Evolutionary conservation across 257 asterid species (phyloP), one percentile per base, ranked within the genome.

Genomic region (Lycium ferocissimum): DNA sequence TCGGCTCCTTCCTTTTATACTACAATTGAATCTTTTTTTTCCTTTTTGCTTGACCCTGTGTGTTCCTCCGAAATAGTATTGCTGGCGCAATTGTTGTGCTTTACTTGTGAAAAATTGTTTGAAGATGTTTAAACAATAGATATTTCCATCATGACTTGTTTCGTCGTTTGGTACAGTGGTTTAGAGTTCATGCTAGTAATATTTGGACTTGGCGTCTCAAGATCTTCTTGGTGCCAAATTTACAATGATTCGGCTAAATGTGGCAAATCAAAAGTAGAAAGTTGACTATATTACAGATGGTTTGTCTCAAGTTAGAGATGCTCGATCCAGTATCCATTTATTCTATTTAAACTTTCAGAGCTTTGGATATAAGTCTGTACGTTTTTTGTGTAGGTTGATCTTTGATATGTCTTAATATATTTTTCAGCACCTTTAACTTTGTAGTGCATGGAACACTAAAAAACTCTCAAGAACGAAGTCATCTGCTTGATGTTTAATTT

Each of bases 101-200:
- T 71, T 40, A 71, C 47, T 71, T 40, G 56, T 71, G 56, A 40
- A 70, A 71, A 40, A 18, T 71, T 26, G 56, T 71, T 38, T 10
- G 79, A 43, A 40, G 79, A 71, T 71, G 56, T 70, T 69, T 40
- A 40, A 43, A 71, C 33, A 43, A 43, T 18, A 70, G 22, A 38
- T 38, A 38, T 70, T 67, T 70, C 51, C 78, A 69, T 69, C 78
- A 38, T 5, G 0, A 20, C 56, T 71, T 15, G 78, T 40, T 43
- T 71, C 78, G 18, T 43, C 20, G 9, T 18, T 43, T 71, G 56
- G 57, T 71, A 40, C 45, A 71, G 35, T 71, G 17, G 4, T 40
- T 40, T 40, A 40, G 17, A 71, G 79, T 40, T 40, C 56, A 71
- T 71, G 79, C 79, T 71, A 4, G 79, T 71, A 70, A 70, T 70